Percentiles rank a stretch among this genome's conserved stretches.
Evolutionary conservation across 2,329 filamentous ascomycete species (phyloP).

Genomic region (Malbranchea cinnamomea): DNA sequence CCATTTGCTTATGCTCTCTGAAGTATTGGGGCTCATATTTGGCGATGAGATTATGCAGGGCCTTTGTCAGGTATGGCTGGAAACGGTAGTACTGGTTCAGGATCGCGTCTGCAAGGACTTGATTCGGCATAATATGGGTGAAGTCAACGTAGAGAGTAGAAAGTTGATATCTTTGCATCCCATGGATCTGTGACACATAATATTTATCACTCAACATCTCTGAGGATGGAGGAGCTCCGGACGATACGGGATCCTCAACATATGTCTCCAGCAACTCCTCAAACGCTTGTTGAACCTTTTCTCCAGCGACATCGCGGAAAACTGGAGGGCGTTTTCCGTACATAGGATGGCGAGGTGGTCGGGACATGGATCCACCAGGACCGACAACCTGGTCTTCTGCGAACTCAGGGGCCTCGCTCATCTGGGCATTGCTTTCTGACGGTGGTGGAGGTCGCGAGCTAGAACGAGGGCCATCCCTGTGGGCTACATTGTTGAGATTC

Average conservation of each 20-base stretch:
- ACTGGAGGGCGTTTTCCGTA: conserved; percentile 39
- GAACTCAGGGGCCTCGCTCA: conserved; percentile 44
- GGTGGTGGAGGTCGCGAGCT: conserved; percentile 41
- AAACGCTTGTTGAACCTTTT: conserved; percentile 47
- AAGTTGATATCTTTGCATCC: conserved; percentile 44
- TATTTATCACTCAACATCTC: conserved; percentile 46
- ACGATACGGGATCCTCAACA: conserved; percentile 41
- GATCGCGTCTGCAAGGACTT: conserved; percentile 70
- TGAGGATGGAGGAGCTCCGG: conserved; percentile 37
- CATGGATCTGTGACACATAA: conserved; percentile 52
- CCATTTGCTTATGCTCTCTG: conserved; percentile 75
- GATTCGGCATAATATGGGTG: conserved; percentile 68
- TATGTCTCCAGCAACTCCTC: conserved; percentile 49
- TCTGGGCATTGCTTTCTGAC: conserved; percentile 35
- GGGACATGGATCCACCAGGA: conserved; percentile 33
- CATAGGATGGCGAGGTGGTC: conserved; percentile 33
- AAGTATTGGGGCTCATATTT: conserved; percentile 94
- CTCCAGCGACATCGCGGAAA: conserved; percentile 46
- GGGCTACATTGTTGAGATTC: conserved; percentile 1
- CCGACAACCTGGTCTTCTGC: conserved; percentile 49
- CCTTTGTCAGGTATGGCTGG: conserved; percentile 75
- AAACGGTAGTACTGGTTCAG: conserved; percentile 90
- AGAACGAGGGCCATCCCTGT: conserved; percentile 17
- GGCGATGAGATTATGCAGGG: conserved; percentile 80
- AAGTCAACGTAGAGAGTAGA: conserved; percentile 54